Percentiles rank a stretch among this genome's conserved stretches.
These are phyloP conservation scores for Papilionanthe hybrid DNA, from an alignment of 116 monocot species.

Conservation along the genomic window DNA sequence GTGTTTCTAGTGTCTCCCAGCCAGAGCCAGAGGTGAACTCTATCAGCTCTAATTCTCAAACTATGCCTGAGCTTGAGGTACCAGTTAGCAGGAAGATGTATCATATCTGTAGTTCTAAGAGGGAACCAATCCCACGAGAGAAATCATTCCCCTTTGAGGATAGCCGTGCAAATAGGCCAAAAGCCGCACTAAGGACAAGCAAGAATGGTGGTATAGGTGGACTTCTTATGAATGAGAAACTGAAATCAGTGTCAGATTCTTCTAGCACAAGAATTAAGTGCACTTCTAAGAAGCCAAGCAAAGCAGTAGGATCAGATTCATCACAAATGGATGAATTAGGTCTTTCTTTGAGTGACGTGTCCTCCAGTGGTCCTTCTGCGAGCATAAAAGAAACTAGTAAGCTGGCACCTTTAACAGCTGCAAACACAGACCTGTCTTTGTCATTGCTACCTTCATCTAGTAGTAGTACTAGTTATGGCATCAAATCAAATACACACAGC, in stretches of 20 bases:
- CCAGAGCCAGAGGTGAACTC: constrained; percentile 28
- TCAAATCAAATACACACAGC: not conserved
- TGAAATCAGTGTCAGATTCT: constrained; percentile 37
- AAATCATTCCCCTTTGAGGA: constrained; percentile 56
- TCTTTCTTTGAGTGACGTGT: constrained; percentile 25
- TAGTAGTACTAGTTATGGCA: constrained; percentile 2
- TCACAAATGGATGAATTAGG: constrained; percentile 16
- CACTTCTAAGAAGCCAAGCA: constrained; percentile 36
- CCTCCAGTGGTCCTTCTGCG: not conserved
- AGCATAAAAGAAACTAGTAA: constrained; percentile 15
- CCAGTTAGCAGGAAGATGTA: constrained; percentile 15
- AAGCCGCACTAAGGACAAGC: constrained; percentile 33
- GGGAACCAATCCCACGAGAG: constrained; percentile 49
- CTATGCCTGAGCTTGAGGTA: constrained; percentile 19
- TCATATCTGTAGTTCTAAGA: constrained; percentile 37
- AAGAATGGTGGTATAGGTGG: constrained; percentile 25
- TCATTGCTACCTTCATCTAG: constrained; percentile 44
- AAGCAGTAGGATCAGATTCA: constrained; percentile 24
- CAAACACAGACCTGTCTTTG: constrained; percentile 74
- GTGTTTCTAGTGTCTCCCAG: constrained; percentile 16
- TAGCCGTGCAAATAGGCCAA: constrained; percentile 49
- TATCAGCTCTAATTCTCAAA: constrained; percentile 12
- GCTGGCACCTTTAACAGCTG: constrained; percentile 20
- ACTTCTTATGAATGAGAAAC: constrained; percentile 44
- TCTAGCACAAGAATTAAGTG: constrained; percentile 27